Percentiles rank a stretch among this genome's conserved stretches.
phyloP scores from a whole-genome alignment of 306 rosid genomes.

The Ceratonia siliqua region DNA sequence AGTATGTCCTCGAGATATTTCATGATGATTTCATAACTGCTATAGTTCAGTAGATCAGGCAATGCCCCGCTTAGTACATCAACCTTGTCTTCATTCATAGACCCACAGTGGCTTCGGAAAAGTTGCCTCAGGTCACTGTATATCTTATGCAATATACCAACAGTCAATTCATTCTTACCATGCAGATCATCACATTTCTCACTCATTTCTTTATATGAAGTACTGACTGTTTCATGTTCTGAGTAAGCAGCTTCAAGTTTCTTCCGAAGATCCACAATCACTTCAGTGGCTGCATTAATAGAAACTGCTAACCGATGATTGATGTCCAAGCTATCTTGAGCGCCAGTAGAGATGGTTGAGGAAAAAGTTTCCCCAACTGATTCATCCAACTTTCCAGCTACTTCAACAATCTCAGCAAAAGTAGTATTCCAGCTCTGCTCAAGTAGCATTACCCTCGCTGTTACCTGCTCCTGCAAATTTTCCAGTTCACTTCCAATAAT shows the following conservation, averaged over 20 bases:
- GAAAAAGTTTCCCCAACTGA: constrained; percentile 47
- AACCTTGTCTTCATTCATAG: constrained; percentile 48
- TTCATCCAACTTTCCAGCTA: constrained; percentile 64
- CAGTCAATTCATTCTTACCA: constrained; percentile 62
- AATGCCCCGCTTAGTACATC: constrained; percentile 45
- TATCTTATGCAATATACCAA: constrained; percentile 50
- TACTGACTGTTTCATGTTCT: constrained; percentile 51
- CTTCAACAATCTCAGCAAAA: constrained; percentile 49
- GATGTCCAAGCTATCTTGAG: constrained; percentile 36
- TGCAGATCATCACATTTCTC: constrained; percentile 59
- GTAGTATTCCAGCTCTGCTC: constrained; percentile 66
- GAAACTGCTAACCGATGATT: constrained; percentile 50
- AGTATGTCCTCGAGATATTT: constrained; percentile 53
- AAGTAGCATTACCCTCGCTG: constrained; percentile 57
- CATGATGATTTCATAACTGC: constrained; percentile 54
- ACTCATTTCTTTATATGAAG: constrained; percentile 56
- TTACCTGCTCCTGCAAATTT: constrained; percentile 62
- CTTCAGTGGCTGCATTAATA: constrained; percentile 56
- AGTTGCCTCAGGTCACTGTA: constrained; percentile 60
- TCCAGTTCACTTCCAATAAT: constrained; percentile 56
- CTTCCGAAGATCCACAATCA: constrained; percentile 64
- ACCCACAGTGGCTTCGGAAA: constrained; percentile 45
- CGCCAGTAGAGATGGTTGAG: constrained; percentile 31
- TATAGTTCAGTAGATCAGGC: constrained; percentile 62
- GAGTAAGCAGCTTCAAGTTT: constrained; percentile 60